These are phyloP conservation scores for Schoenoplectus tabernaemontani DNA, from an alignment of 202 grass and related monocot species.

Conservation along the genomic window DNA sequence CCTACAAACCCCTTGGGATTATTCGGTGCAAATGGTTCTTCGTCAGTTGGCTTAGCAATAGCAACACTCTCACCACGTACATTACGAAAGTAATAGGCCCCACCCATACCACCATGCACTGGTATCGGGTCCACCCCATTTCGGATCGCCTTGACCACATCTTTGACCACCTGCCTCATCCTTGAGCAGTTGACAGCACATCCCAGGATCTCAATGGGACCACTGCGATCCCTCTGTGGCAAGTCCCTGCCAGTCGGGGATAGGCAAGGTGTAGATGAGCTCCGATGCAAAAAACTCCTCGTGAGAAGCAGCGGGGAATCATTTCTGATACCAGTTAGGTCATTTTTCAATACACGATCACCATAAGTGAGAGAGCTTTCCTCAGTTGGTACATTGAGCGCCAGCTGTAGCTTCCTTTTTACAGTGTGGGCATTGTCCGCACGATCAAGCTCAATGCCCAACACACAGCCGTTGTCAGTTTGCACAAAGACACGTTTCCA, in stretches of 20 bases:
- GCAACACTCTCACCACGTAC: conserved; percentile 65
- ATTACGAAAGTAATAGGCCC: conserved; percentile 93
- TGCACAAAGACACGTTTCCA: conserved; percentile 99
- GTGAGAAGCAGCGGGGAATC: conserved; percentile 79
- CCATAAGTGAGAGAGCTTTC: conserved; percentile 85
- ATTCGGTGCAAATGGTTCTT: conserved; percentile 99
- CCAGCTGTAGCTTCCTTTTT: conserved; percentile 88
- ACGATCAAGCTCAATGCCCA: conserved; percentile 78
- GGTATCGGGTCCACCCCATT: conserved; percentile 74
- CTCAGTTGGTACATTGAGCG: conserved; percentile 69
- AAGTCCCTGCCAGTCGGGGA: conserved; percentile 71
- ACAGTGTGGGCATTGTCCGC: conserved; percentile 85
- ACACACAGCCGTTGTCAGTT: conserved; percentile 81
- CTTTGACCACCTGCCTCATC: conserved; percentile 75
- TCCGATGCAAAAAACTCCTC: conserved; percentile 71
- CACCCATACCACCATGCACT: conserved; percentile 81
- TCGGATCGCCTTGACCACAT: conserved; percentile 67
- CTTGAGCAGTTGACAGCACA: conserved; percentile 50
- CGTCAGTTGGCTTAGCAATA: conserved; percentile 94
- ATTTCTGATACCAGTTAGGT: conserved; percentile 79
- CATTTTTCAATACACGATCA: conserved; percentile 78
- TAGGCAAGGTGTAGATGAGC: conserved; percentile 86
- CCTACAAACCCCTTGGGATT: conserved; percentile 97
- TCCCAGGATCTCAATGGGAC: conserved; percentile 79
- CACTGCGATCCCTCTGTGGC: conserved; percentile 44